Conservation (phyloP, 306 rosid genomes). For the Begonia loranthoides region DNA sequence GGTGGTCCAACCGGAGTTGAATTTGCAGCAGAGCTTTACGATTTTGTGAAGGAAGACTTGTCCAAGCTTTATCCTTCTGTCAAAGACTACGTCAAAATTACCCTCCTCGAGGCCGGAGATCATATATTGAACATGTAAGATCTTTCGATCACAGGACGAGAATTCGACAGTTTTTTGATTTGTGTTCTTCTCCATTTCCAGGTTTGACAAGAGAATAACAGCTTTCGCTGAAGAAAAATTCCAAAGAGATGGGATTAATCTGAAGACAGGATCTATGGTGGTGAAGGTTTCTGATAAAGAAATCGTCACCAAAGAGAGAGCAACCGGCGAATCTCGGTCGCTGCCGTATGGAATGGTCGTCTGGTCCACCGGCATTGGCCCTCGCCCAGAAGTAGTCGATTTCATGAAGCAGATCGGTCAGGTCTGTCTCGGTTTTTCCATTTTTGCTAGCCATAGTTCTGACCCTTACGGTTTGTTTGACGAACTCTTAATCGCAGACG, state of each 20-base stretch:
- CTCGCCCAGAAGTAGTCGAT: conserved; percentile 51
- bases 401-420: conserved; percentile 81
- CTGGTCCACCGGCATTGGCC: conserved; percentile 74
- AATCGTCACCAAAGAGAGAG: conserved; percentile 44
- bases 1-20: conserved; percentile 93
- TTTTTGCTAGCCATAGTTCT: neutral
- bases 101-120: conserved; percentile 63
- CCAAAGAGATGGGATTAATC: conserved; percentile 51
- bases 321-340: conserved; percentile 37
- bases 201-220: conserved; percentile 76
- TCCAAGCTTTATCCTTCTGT: conserved; percentile 42
- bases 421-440: conserved; percentile 21
- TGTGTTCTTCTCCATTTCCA: conserved; percentile 13
- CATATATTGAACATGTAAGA: conserved; percentile 68
- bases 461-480: neutral
- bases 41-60: conserved; percentile 63
- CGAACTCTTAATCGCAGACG: conserved; percentile 20
- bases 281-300: conserved; percentile 44
- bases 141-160: neutral
- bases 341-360: conserved; percentile 63
- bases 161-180: too few species aligned
- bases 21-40: conserved; percentile 81
- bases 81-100: conserved; percentile 41
- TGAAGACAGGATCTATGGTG: conserved; percentile 74
- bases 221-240: conserved; percentile 66